Base-by-base conservation (phyloP, 805 yeast species). In the Saccharomycopsis synnaedendra region DNA sequence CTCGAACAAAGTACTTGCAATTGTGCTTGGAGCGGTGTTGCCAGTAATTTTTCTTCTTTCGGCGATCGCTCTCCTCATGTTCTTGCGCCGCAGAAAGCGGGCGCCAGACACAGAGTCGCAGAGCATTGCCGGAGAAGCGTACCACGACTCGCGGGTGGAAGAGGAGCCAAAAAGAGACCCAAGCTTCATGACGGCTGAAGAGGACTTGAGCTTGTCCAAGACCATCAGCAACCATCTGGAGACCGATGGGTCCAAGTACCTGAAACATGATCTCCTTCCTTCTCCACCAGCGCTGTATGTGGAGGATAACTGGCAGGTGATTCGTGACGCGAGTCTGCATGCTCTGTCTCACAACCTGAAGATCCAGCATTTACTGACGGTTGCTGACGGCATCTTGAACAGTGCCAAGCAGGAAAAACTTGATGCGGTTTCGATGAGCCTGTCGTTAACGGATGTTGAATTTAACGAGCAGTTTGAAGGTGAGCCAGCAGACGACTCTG, bases 21-120 rank as follows among this genome's bases (percentile, higher is more conserved):
- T 90, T 59, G 95, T 89, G 1, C 73, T 89, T 51, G 97, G 96
- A 47, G 89, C 85, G n/a, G 85, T 82, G 1, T 72, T 93, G 42
- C 95, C 96, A 1, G 59, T 74, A 0, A 64, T 76, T 3, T 72
- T 72, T 1, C 56, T 84, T 0, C 56, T 79, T 5, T 19, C 19
- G 19, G 19, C 19, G 19, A 19, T 19, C 1, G 19, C 19, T 19
- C 19, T 19, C 19, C 19, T 19, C 19, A 19, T 19, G 2, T 19
- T 19, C 19, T 19, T 19, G 19, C 19, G 19, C 19, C 19, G 19
- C 19, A 19, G 19, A 19, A 19, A 19, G 19, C 19, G 19, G 19
- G 19, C 19, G 2, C 19, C 19, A 2, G 19, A 19, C 19, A 2
- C 19, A 1, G 19, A 19, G 19, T 19, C 19, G 19, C 19, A 19